These are phyloP conservation scores for Tricholoma sp. DNA, from an alignment of 768 basidiomycete species.

Conservation along the genomic window DNA sequence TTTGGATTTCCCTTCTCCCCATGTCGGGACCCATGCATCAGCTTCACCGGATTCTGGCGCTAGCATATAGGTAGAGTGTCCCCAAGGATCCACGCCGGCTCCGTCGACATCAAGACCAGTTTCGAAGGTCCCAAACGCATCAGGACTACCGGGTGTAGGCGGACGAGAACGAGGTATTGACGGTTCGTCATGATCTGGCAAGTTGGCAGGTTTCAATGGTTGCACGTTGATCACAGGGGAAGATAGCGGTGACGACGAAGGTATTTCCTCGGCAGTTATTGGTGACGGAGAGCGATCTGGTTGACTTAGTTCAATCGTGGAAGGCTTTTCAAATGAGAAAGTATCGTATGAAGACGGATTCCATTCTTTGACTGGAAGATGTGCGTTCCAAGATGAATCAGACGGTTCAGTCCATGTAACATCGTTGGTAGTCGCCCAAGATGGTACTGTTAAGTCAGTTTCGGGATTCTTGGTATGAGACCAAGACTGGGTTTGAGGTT, in stretches of 20 bases:
- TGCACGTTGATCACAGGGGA: background rate
- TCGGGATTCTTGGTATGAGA: slow-evolving; percentile 33
- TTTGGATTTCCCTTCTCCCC: slow-evolving; percentile 27
- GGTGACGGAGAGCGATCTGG: slow-evolving; percentile 10
- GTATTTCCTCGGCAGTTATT: slow-evolving; percentile 7
- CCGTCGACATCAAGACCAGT: slow-evolving; percentile 32
- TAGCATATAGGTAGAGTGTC: slow-evolving; percentile 20
- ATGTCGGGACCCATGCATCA: slow-evolving; percentile 38
- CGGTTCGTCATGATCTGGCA: background rate
- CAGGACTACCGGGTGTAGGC: slow-evolving; percentile 36
- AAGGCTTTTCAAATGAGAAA: slow-evolving; percentile 29
- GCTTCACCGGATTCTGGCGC: slow-evolving; percentile 13
- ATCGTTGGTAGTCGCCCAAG: slow-evolving; percentile 46
- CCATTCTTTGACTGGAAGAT: slow-evolving; percentile 23
- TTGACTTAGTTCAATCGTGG: slow-evolving; percentile 6
- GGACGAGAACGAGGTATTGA: slow-evolving; percentile 7
- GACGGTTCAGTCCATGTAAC: slow-evolving; percentile 47
- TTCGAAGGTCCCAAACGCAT: slow-evolving; percentile 58
- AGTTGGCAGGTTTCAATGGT: background rate
- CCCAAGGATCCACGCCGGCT: slow-evolving; percentile 31
- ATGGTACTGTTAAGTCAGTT: slow-evolving; percentile 51
- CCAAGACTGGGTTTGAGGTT: slow-evolving; percentile 13
- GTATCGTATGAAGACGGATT: slow-evolving; percentile 37
- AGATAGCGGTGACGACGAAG: background rate
- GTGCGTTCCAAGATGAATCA: slow-evolving; percentile 39